Conservation (phyloP, 352 stramenopile genomes). For the Globisporangium canariense region DNA sequence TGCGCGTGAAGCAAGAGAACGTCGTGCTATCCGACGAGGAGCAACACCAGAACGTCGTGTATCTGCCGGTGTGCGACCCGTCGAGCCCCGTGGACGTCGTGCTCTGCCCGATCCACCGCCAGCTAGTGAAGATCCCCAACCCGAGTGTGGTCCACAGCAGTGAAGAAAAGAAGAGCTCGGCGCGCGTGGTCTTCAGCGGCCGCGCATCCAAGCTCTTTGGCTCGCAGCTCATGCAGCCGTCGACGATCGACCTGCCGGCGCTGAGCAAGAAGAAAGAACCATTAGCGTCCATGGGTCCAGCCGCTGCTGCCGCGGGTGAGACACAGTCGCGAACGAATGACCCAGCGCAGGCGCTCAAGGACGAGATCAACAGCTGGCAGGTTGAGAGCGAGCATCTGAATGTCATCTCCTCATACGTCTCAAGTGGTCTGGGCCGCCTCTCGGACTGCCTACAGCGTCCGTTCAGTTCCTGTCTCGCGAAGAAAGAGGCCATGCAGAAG, state of each 20-base stretch:
- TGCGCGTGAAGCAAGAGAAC: conserved; percentile 34
- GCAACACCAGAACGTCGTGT: conserved; percentile 49
- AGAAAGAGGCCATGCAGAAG: conserved; percentile 13
- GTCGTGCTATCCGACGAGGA: conserved; percentile 36
- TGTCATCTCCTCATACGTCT: not conserved
- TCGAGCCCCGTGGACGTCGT: conserved; percentile 25
- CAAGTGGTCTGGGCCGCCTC: not conserved
- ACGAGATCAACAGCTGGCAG: conserved; percentile 48
- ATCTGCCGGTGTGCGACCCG: conserved; percentile 45
- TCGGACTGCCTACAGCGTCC: conserved; percentile 12
- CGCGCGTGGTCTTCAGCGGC: conserved; percentile 64
- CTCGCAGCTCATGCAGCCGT: conserved; percentile 57
- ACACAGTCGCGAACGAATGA: conserved; percentile 17
- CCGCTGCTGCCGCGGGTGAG: conserved; percentile 27
- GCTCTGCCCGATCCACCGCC: conserved; percentile 38
- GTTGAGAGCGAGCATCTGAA: conserved; percentile 16
- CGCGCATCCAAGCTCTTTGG: conserved; percentile 74
- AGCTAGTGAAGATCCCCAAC: conserved; percentile 41
- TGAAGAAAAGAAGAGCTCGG: conserved; percentile 23
- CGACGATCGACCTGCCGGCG: conserved; percentile 46
- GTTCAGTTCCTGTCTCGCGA: conserved; percentile 13
- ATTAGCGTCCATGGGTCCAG: not conserved
- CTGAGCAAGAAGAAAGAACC: conserved; percentile 25
- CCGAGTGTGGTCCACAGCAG: conserved; percentile 20
- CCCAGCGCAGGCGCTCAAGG: conserved; percentile 31